phyloP scores from a whole-genome alignment of 768 basidiomycete genomes.

The Boletus vinaceobasis region DNA sequence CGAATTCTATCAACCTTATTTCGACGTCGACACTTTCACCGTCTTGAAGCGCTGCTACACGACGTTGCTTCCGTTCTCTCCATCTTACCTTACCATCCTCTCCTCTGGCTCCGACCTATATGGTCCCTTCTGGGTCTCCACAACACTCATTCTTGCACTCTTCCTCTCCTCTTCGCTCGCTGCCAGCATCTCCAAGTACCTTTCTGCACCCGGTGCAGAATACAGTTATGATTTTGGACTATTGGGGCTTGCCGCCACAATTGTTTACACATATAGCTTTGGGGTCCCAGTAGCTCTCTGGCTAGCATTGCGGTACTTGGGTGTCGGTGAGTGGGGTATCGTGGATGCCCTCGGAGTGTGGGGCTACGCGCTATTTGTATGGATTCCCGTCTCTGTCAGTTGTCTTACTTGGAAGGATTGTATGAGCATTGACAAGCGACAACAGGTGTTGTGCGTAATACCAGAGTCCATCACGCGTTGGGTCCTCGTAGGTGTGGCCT shows the following conservation, averaged over 20 bases:
- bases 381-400: conserved; percentile 84
- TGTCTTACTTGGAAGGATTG: background rate
- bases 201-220: conserved; percentile 53
- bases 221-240: conserved; percentile 86
- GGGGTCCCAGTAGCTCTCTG: conserved; percentile 80
- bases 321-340: conserved; percentile 86
- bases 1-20: conserved; percentile 85
- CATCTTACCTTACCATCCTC: conserved; percentile 61
- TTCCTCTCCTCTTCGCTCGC: conserved; percentile 93
- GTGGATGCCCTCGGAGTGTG: conserved; percentile 79
- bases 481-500: conserved; percentile 70
- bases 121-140: conserved; percentile 97
- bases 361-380: conserved; percentile 81
- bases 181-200: conserved; percentile 82
- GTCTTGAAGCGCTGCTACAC: conserved; percentile 73
- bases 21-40: conserved; percentile 82
- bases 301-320: conserved; percentile 79
- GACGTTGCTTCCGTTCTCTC: conserved; percentile 71
- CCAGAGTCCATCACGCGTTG: conserved; percentile 82
- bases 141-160: conserved; percentile 88
- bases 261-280: conserved; percentile 88
- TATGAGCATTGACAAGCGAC: background rate
- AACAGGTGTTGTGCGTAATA: conserved; percentile 78
- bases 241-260: conserved; percentile 73
- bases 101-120: conserved; percentile 60